A percentile compares a stretch with the other conserved stretches of the same genome.
Evolutionary conservation across 2,329 filamentous ascomycete species (phyloP).

Genomic region (Aspergillus amoenus): DNA sequence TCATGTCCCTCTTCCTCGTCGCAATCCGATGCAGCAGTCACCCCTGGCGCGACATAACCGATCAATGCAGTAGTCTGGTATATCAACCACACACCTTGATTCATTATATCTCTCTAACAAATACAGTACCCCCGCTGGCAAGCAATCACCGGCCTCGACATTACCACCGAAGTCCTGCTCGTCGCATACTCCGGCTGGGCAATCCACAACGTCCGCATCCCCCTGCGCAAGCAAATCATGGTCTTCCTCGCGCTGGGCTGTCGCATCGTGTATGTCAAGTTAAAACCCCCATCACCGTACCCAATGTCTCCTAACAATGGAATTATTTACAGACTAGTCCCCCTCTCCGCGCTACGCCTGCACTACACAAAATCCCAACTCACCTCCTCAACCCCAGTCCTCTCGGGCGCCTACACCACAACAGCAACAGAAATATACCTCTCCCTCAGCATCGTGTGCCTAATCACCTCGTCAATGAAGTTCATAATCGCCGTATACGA

Average conservation of each 20-base stretch:
- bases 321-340: constrained; percentile 34
- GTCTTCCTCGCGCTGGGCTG: constrained; percentile 44
- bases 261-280: constrained; percentile 37
- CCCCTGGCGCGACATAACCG: constrained; percentile 37
- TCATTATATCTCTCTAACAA: background rate
- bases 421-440: constrained; percentile 45
- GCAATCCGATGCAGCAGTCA: constrained; percentile 35
- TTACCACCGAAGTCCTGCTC: constrained; percentile 40
- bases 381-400: constrained; percentile 36
- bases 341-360: constrained; percentile 40
- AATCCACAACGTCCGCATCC: constrained; percentile 41
- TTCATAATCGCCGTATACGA: constrained; percentile 44
- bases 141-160: constrained; percentile 40
- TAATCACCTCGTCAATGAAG: constrained; percentile 45
- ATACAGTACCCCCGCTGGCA: constrained; percentile 41
- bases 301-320: too few species aligned
- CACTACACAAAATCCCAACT: constrained; percentile 34
- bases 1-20: constrained; percentile 38
- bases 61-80: constrained; percentile 33
- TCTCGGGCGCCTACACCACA: constrained; percentile 35
- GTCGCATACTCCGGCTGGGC: constrained; percentile 39
- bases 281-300: too few species aligned
- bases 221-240: constrained; percentile 36
- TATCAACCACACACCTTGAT: too few species aligned
- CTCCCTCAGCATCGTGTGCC: constrained; percentile 42